Base-by-base conservation (phyloP, 2,329 filamentous ascomycete genomes). In the Neofusicoccum laricinum region DNA sequence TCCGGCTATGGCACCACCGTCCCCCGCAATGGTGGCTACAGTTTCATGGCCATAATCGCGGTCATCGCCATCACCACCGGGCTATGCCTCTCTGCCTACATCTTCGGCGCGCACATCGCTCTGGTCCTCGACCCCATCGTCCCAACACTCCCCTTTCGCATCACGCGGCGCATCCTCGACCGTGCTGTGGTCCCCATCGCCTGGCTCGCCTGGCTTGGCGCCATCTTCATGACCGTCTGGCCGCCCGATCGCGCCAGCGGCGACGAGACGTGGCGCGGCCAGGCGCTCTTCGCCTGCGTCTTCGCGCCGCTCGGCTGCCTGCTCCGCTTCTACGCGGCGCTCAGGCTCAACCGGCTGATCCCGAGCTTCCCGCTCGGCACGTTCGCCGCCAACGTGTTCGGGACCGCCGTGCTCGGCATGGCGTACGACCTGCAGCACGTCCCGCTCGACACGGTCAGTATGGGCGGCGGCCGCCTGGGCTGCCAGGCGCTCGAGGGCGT, bases 251-350 rank as follows among this genome's bases (percentile, higher is more conserved):
- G 82, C 7, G 70, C 70, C 11, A 45, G 46, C 10, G 70, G 70
- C 66, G 71, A 78, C 17, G 83, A 90, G 45, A 78, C 78, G 17
- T 97, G 93, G 93, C 90, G 93, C 43, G 89, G 90, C 1, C 80
- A 88, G 51, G 90, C 86, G 0, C 79, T 91, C 0, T 94, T 97
- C 70, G 85, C 92, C 0, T 81, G 95, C 30, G 87, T 93, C 2
- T 95, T 97, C 70, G 90, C 92, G 0, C 94, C 94, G 0, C 69
- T 92, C 0, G 94, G 94, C 0, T 93, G 90, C 69, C 77, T 97
- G 0, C 73, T 84, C 0, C 86, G 94, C 3, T 96, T 91, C 78
- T 93, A 92, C 73, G 76, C 85, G 1, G 90, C 90, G 0, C 73
- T 90, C 6, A 76, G 80, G 25, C 83, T 97, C n/a, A 97, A 97